A percentile compares a stretch with the other conserved stretches of the same genome.
Evolutionary conservation across 768 basidiomycete genomes (phyloP).

Genomic region (Boletellus ananas): DNA sequence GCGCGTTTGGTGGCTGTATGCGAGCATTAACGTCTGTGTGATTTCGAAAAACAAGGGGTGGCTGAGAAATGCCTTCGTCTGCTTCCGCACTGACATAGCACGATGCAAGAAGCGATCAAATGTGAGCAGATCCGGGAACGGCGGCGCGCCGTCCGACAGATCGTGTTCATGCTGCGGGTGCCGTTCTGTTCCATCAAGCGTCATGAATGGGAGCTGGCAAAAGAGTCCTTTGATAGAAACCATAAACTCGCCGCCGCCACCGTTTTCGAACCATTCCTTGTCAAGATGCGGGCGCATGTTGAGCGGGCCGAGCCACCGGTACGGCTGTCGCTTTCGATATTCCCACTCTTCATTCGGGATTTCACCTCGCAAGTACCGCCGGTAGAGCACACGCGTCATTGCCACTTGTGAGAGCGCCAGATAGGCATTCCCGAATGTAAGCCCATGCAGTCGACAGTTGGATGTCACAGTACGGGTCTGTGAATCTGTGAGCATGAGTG

Average conservation of each 20-base stretch:
- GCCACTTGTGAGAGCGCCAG: slow-evolving; percentile 52
- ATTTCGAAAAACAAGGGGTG: slow-evolving; percentile 51
- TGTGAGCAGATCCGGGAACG: slow-evolving; percentile 41
- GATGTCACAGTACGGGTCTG: slow-evolving; percentile 31
- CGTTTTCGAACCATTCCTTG: slow-evolving; percentile 41
- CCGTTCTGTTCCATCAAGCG: slow-evolving; percentile 26
- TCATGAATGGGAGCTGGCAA: slow-evolving; percentile 47
- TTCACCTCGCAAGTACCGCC: slow-evolving; percentile 43
- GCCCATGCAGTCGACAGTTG: slow-evolving; percentile 38
- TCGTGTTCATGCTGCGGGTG: neutral
- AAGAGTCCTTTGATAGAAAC: slow-evolving; percentile 43
- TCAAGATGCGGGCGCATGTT: slow-evolving; percentile 51
- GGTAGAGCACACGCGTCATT: slow-evolving; percentile 47
- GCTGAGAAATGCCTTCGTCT: slow-evolving; percentile 30
- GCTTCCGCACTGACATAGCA: slow-evolving; percentile 34
- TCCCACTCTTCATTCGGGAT: slow-evolving; percentile 52
- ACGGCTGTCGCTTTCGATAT: slow-evolving; percentile 45
- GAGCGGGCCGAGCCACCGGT: slow-evolving; percentile 46
- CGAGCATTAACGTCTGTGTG: slow-evolving; percentile 10
- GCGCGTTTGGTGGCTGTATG: neutral
- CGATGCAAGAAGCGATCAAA: slow-evolving; percentile 45
- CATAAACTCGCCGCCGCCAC: slow-evolving; percentile 42
- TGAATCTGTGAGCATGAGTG: slow-evolving; percentile 25
- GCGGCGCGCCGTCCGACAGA: slow-evolving; percentile 29
- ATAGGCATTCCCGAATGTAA: slow-evolving; percentile 51